Percentiles rank a stretch among this genome's conserved stretches.
Evolutionary conservation across 176 grass and related monocot species (phyloP).

Genomic region (Tillandsia leiboldiana): DNA sequence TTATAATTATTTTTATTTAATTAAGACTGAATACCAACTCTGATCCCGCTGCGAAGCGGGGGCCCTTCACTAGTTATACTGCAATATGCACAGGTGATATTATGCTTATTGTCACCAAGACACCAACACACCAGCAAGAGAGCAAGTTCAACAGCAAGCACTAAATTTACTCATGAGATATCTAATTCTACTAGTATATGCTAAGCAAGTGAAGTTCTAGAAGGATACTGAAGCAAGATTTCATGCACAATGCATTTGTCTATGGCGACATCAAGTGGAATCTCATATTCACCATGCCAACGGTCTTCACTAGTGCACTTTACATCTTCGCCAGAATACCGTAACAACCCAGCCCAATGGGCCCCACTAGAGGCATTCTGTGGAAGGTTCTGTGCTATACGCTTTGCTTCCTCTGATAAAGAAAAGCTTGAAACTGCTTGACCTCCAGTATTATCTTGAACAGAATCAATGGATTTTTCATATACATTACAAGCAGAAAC

Average conservation of each 20-base stretch:
- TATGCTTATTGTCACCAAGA: too few relatives aligned
- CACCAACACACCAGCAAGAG: too few relatives aligned
- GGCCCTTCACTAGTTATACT: too few relatives aligned
- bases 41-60: too few relatives aligned
- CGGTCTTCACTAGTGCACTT: constrained; percentile 26
- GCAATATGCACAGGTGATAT: too few relatives aligned
- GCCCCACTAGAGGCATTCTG: constrained; percentile 47
- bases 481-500: constrained; percentile 13
- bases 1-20: too few relatives aligned
- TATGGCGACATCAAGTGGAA: constrained; percentile 77
- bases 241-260: constrained; percentile 88
- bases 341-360: constrained; percentile 59
- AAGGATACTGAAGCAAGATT: constrained; percentile 98
- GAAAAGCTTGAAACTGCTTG: constrained; percentile 15
- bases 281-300: constrained; percentile 26
- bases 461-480: constrained; percentile 23
- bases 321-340: constrained; percentile 39
- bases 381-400: constrained; percentile 15
- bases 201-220: background rate
- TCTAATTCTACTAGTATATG: too few relatives aligned
- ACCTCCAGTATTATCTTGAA: constrained; percentile 31
- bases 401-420: constrained; percentile 29
- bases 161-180: background rate
- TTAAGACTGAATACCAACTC: too few relatives aligned
- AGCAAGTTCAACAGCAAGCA: background rate